Evolutionary conservation across 768 basidiomycete species (phyloP).

Genomic region (Fomitopsis serialis): DNA sequence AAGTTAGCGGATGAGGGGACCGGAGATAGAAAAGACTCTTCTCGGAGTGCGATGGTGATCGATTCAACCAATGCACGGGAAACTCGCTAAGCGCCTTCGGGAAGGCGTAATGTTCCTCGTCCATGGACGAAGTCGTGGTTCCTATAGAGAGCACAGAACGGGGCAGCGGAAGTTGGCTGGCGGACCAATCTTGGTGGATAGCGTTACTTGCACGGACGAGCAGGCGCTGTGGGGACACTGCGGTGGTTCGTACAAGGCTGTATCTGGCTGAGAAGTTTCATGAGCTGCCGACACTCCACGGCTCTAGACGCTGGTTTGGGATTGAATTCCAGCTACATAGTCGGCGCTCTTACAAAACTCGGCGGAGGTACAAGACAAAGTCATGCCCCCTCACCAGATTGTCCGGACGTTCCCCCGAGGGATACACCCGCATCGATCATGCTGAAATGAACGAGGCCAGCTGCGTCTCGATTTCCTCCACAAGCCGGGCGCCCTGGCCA

Average conservation of each 20-base stretch:
- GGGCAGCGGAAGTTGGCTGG: no score
- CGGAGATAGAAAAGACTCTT: constrained; percentile 4
- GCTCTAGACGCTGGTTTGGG: background rate
- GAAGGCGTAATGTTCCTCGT: background rate
- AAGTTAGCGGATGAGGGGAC: background rate
- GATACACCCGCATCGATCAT: background rate
- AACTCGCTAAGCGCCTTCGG: background rate
- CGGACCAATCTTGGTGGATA: no score
- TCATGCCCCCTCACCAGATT: background rate
- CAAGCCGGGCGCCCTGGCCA: constrained; percentile 31
- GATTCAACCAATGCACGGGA: background rate
- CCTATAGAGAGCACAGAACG: background rate
- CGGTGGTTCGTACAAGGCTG: no score
- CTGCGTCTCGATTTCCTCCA: constrained; percentile 29
- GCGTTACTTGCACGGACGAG: background rate
- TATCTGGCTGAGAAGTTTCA: background rate
- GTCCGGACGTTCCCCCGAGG: background rate
- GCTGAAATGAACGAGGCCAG: constrained; percentile 7
- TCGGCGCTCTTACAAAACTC: background rate
- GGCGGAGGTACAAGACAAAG: constrained; percentile 1
- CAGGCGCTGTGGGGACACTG: background rate
- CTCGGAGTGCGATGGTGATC: background rate
- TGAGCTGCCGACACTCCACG: background rate
- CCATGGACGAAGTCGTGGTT: background rate
- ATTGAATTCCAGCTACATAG: background rate